phyloP scores from a whole-genome alignment of 2,329 filamentous ascomycete genomes.

The Cephalotrichum gorgonifer region DNA sequence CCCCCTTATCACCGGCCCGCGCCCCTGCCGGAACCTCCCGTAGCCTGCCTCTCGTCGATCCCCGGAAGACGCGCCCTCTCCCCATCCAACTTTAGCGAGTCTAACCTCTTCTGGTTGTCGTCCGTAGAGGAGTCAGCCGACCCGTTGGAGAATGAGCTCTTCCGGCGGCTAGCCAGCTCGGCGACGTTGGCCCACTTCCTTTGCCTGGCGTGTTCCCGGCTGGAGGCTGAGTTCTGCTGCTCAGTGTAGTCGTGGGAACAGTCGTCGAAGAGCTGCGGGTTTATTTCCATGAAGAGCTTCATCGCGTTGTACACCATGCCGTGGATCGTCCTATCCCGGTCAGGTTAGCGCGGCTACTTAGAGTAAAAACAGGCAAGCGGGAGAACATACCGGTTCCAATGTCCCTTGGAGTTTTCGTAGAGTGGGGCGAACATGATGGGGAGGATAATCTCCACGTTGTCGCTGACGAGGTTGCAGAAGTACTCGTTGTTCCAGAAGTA shows the following conservation, averaged over 20 bases:
- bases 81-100: slow-evolving; percentile 85
- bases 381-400: slow-evolving; percentile 81
- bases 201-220: slow-evolving; percentile 70
- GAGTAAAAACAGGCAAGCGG: background rate
- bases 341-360: background rate
- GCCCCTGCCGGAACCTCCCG: slow-evolving; percentile 38
- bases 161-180: slow-evolving; percentile 66
- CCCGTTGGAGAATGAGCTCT: slow-evolving; percentile 27
- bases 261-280: slow-evolving; percentile 95
- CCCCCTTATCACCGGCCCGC: background rate
- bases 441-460: slow-evolving; percentile 96
- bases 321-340: slow-evolving; percentile 79
- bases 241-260: slow-evolving; percentile 98
- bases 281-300: slow-evolving; percentile 99
- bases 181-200: slow-evolving; percentile 82
- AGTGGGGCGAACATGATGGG: slow-evolving; percentile 99
- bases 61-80: slow-evolving; percentile 38
- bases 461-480: slow-evolving; percentile 97
- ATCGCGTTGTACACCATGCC: slow-evolving; percentile 99
- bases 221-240: slow-evolving; percentile 83
- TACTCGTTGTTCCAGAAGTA: slow-evolving; percentile 99
- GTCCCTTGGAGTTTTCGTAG: slow-evolving; percentile 97
- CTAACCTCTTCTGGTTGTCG: slow-evolving; percentile 76
- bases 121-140: slow-evolving; percentile 62
- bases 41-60: slow-evolving; percentile 50